phyloP scores from a whole-genome alignment of 2,329 filamentous ascomycete species.

The Hymenoscyphus repandus region DNA sequence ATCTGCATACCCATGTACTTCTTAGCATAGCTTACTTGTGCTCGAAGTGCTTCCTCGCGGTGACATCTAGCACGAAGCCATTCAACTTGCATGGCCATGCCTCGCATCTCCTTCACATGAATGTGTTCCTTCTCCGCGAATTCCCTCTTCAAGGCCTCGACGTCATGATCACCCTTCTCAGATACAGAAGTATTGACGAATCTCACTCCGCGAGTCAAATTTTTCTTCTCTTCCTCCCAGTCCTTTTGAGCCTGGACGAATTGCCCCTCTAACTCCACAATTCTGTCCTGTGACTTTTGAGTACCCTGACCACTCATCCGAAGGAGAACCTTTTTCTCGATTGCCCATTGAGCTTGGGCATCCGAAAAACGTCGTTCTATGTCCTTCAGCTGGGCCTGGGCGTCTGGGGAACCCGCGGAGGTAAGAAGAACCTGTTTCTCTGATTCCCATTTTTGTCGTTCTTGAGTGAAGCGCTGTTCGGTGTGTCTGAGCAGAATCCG shows the following conservation, averaged over 20 bases:
- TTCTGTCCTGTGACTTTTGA: too few species aligned
- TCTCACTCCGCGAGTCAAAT: constrained; percentile 32
- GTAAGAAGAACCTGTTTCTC: background rate
- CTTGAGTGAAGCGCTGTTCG: background rate
- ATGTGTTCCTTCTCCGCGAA: constrained; percentile 47
- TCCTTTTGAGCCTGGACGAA: background rate
- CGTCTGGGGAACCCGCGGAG: too few species aligned
- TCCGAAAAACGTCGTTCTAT: too few species aligned
- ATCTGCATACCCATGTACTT: constrained; percentile 74
- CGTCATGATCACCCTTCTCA: constrained; percentile 35
- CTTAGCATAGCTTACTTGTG: constrained; percentile 82
- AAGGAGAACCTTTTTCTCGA: too few species aligned
- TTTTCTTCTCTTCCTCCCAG: background rate
- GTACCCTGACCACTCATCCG: too few species aligned
- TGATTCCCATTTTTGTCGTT: background rate
- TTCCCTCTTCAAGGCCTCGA: constrained; percentile 33
- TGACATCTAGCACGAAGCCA: constrained; percentile 80
- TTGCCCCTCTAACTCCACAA: too few species aligned
- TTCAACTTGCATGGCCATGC: constrained; percentile 82
- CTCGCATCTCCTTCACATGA: constrained; percentile 72
- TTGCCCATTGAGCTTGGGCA: too few species aligned
- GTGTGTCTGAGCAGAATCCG: background rate
- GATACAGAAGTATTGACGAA: constrained; percentile 35
- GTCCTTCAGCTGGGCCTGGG: too few species aligned
- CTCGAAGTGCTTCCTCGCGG: constrained; percentile 74